Base-by-base conservation (phyloP, 768 basidiomycete species). In the Phanerochaete sordida region DNA sequence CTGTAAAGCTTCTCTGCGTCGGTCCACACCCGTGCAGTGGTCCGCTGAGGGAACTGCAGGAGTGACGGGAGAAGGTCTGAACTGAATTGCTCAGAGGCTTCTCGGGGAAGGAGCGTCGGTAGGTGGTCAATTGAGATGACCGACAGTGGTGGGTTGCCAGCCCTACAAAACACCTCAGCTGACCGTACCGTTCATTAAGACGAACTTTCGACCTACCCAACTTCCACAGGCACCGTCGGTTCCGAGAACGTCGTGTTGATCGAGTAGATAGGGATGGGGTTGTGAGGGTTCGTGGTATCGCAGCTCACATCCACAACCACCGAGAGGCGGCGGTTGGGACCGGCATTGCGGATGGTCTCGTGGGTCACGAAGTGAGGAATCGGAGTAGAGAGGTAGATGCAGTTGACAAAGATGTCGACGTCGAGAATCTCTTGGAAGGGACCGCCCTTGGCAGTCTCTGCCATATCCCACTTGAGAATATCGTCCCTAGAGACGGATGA, bases 321-420 rank as follows among this genome's bases (percentile, higher is more conserved):
- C 24, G 84, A 79, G 61, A 99, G 74, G 58, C 81, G 79, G 61
- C 97, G 81, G 19, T 75, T 66, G 57, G 77, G 74, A 26, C 95
- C 93, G 13, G 90, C 91, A 23, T 80, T 79, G n/a, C 74, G 74
- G 64, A 97, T 88, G 60, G 84, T 84, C 45, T 90, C 84, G 27
- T 76, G 72, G 3, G 86, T 86, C 50, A 97, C 61, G 73, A 98
- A 98, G n/a, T 86, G 77, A 0, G 93, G 93, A 57, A 96, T 94
- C 61, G 79, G 72, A 19, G 87, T 84, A n/a, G 85, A 87, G 53
- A 99, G 87, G 74, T 98, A 98, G 73, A 99, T 99, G 82, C 97
- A 98, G 79, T 99, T 99, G 81, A 98, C 86, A 69, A 99, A 98
- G 68, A 99, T 86, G 76, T 99, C 96, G 63, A 94, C 96, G 63